Base-by-base conservation (phyloP, 2,329 filamentous ascomycete species). In the Scorias spongiosa region DNA sequence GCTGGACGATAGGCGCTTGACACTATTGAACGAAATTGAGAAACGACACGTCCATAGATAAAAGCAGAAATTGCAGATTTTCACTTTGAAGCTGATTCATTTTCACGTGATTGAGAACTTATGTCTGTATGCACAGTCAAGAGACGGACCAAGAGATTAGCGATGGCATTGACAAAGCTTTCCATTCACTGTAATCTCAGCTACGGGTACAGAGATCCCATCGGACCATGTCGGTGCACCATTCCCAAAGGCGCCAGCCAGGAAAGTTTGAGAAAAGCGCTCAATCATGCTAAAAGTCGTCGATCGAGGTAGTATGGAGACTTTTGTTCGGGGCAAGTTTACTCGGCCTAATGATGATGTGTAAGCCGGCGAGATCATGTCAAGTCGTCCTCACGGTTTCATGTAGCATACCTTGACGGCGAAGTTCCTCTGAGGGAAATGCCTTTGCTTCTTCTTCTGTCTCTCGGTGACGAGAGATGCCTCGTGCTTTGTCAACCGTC, bases 361-460 rank as follows among this genome's bases (percentile, higher is more conserved):
- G 20, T 26, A 26, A 26, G 20, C 20, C 20, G 7, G 20, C 20
- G 4, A 26, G 20, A 7, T 26, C 20, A 7, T 26, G 4, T 15
- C 32, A 36, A 4, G 9, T 36, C 9, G 32, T 36, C 32, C 11
- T 12, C 32, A 36, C 9, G 11, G 32, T 3, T 15, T 36, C 32
- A 15, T 3, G 11, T 12, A 5, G 9, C 66, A 61, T 64, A 88
- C 91, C 89, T 96, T 98, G 71, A 98, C 84, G 70, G 91, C 91
- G 72, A 82, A 98, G 76, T 93, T 95, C 74, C 91, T 82, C 78
- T 93, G 86, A 58, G 91, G 91, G 79, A 98, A 98, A 76, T 98
- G 89, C 59, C 76, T 80, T 68, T 76, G 70, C 75, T 81, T 85
- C 86, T 98, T 98, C 80, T 87, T 87, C 70, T 87, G 81, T 83